These are phyloP conservation scores for Lipomyces yamadae DNA, from an alignment of 805 yeast genomes.

Conservation along the genomic window DNA sequence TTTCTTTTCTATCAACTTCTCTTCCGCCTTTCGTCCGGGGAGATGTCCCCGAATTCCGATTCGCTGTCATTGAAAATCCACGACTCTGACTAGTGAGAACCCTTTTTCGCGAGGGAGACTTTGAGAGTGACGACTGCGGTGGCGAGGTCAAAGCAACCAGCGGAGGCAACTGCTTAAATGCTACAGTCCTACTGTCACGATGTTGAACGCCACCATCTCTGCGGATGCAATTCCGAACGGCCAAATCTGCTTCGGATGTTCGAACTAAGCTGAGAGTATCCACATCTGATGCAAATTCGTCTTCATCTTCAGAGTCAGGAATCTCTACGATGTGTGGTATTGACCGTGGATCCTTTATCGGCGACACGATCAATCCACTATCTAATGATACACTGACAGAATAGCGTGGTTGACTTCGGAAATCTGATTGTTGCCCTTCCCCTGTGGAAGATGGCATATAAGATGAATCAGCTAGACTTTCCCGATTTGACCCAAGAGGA, in stretches of 20 bases:
- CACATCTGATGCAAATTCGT: not conserved
- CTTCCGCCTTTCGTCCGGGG: not conserved
- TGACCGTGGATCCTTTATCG: not conserved
- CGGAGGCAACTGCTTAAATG: not conserved
- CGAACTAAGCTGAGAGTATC: not conserved
- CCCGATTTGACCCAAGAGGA: not conserved
- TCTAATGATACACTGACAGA: not conserved
- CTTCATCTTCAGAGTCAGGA: not conserved
- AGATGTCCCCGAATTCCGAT: not conserved
- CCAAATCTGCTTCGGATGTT: not conserved
- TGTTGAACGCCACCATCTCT: not conserved
- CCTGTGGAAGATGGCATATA: not conserved
- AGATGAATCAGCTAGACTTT: not conserved
- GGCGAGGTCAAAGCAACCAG: not conserved
- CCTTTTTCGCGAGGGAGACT: not conserved
- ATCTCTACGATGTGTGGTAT: not conserved
- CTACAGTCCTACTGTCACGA: not conserved
- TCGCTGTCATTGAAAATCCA: not conserved
- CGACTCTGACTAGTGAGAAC: not conserved
- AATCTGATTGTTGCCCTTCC: not conserved
- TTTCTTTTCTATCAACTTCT: not conserved
- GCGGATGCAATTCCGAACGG: not conserved
- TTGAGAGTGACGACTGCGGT: not conserved
- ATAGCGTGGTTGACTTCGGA: not conserved
- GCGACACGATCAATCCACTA: not conserved